Conservation (phyloP, 2,329 filamentous ascomycete genomes). For the Onygenales sp. region DNA sequence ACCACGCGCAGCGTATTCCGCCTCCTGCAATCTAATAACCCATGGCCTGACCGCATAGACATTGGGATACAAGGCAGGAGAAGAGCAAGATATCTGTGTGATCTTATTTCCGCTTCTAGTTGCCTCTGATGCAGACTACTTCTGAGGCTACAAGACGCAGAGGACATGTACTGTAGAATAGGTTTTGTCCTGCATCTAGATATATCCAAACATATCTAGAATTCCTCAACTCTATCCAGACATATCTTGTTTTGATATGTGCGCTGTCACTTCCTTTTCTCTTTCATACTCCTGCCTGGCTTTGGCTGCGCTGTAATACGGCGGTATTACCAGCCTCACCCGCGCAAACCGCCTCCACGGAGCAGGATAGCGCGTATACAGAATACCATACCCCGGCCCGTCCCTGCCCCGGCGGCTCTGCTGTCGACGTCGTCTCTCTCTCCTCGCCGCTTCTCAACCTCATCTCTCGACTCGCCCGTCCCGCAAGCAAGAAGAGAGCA, state of each 20-base stretch:
- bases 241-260: neutral
- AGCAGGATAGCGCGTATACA: neutral
- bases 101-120: neutral
- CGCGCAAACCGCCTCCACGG: too few relatives aligned
- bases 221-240: too few relatives aligned
- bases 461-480: conserved; percentile 11
- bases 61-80: conserved; percentile 64
- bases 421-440: conserved; percentile 14
- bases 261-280: neutral
- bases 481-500: conserved; percentile 11
- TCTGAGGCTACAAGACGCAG: conserved; percentile 1
- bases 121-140: neutral
- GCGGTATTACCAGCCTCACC: conserved; percentile 3
- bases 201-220: neutral
- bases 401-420: conserved; percentile 8
- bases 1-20: neutral
- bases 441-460: conserved; percentile 13
- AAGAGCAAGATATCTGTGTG: conserved; percentile 38
- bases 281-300: neutral
- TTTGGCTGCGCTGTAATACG: conserved; percentile 3
- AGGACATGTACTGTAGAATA: neutral
- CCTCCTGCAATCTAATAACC: conserved; percentile 66
- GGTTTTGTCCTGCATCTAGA: neutral
- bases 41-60: conserved; percentile 44
- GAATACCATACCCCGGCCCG: neutral